Evolutionary conservation across 1,284 basidiomycete species (phyloP).

Genomic region (Leccinum angustisporum): DNA sequence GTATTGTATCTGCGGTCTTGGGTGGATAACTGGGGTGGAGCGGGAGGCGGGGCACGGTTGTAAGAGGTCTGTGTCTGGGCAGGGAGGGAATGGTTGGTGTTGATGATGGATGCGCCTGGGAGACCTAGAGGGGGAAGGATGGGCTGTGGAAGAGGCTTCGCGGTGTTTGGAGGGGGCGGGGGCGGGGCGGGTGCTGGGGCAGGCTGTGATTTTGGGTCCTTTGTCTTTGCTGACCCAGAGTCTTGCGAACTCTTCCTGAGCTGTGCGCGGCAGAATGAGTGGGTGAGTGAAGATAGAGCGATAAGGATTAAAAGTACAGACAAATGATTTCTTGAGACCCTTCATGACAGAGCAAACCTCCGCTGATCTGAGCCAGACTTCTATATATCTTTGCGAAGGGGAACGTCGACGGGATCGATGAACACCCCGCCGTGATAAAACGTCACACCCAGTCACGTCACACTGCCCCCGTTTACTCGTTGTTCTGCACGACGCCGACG

Average conservation of each 20-base stretch:
- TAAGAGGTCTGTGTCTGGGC: conserved; percentile 38
- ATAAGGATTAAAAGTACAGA: conserved; percentile 32
- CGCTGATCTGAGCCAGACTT: conserved; percentile 10
- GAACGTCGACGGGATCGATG: conserved; percentile 33
- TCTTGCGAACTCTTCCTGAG: conserved; percentile 68
- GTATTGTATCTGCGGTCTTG: conserved; percentile 55
- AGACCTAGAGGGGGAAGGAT: conserved; percentile 37
- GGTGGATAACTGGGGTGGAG: conserved; percentile 35
- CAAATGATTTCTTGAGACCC: conserved; percentile 86
- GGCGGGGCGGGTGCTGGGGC: conserved; percentile 52
- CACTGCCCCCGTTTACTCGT: conserved; percentile 12
- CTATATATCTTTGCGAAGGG: conserved; percentile 5
- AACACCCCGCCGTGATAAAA: conserved; percentile 28
- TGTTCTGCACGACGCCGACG: conserved; percentile 16
- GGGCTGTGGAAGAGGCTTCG: conserved; percentile 59
- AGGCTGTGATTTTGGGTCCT: conserved; percentile 54
- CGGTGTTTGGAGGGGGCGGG: conserved; percentile 62
- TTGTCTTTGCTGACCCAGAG: conserved; percentile 64
- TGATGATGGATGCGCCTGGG: conserved; percentile 42
- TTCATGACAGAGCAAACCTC: conserved; percentile 59
- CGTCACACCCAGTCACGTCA: conserved; percentile 34
- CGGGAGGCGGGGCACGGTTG: conserved; percentile 43
- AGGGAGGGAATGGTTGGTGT: conserved; percentile 42
- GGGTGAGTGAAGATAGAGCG: conserved; percentile 11
- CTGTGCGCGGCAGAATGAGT: conserved; percentile 37